Conservation (phyloP, 2,329 filamentous ascomycete species). For the Neopestalotiopsis sp. region DNA sequence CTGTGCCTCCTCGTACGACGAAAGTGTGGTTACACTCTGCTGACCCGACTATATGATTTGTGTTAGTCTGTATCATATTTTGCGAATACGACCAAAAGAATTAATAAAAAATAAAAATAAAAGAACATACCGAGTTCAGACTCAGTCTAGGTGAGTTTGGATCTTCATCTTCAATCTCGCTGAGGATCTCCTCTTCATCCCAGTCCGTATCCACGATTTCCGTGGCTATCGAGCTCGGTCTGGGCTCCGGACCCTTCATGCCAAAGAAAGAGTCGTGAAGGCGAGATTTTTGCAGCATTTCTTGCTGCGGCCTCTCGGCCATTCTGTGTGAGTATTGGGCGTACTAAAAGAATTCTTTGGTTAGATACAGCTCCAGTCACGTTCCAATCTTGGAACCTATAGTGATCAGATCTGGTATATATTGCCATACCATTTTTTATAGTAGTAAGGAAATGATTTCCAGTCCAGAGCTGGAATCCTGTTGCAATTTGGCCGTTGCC, state of each 20-base stretch:
- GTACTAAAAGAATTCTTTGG: constrained; percentile 27
- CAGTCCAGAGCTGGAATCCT: constrained; percentile 17
- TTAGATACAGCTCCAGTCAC: background rate
- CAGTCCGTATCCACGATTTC: constrained; percentile 80
- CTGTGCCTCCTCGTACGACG: constrained; percentile 81
- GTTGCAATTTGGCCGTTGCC: constrained; percentile 36
- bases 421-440: constrained; percentile 21
- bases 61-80: constrained; percentile 8
- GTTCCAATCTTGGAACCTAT: background rate
- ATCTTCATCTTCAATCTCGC: constrained; percentile 62
- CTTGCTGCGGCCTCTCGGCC: constrained; percentile 43
- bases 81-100: too few relatives aligned
- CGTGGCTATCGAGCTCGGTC: constrained; percentile 74
- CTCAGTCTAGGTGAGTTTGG: constrained; percentile 68
- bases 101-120: too few relatives aligned
- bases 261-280: constrained; percentile 66
- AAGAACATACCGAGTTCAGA: constrained; percentile 69
- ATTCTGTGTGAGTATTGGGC: constrained; percentile 29
- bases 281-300: constrained; percentile 58
- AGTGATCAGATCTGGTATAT: too few relatives aligned
- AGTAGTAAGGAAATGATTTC: constrained; percentile 20
- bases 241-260: constrained; percentile 55
- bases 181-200: constrained; percentile 67
- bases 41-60: constrained; percentile 60
- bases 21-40: constrained; percentile 83